Evolutionary conservation across 441 rosid species (phyloP).

Genomic region (Erodium trifolium): DNA sequence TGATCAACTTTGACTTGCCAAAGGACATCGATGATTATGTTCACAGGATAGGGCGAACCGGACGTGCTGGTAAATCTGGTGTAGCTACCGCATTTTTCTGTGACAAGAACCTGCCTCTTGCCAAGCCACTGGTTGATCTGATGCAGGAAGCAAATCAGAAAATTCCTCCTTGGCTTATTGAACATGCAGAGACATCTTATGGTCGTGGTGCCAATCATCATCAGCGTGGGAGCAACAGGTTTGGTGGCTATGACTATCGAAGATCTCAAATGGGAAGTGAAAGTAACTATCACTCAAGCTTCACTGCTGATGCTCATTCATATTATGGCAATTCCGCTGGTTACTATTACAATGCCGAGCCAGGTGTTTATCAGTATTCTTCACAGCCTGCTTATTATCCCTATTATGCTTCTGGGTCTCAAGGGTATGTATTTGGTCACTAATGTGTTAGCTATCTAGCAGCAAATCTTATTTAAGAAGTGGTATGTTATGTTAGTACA

Average conservation of each 20-base stretch:
- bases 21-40: constrained; percentile 40
- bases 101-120: constrained; percentile 35
- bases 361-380: background rate
- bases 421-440: constrained; percentile 9
- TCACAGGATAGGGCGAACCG: constrained; percentile 52
- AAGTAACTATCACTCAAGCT: constrained; percentile 15
- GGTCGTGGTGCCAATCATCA: constrained; percentile 13
- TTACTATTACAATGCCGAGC: background rate
- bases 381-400: background rate
- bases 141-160: constrained; percentile 47
- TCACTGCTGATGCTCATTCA: constrained; percentile 10
- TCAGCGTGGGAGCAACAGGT: constrained; percentile 24
- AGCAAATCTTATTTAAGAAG: too few relatives aligned
- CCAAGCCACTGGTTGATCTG: constrained; percentile 37
- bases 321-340: background rate
- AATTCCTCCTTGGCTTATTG: constrained; percentile 41
- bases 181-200: constrained; percentile 27
- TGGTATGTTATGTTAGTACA: too few relatives aligned
- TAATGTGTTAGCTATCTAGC: constrained; percentile 8
- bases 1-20: constrained; percentile 49
- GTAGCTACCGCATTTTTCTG: constrained; percentile 48
- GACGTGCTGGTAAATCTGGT: constrained; percentile 53
- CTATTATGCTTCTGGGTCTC: background rate
- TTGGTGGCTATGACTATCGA: constrained; percentile 43
- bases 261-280: constrained; percentile 17